Percentiles rank a stretch among this genome's conserved stretches.
Conservation (phyloP, 2,329 filamentous ascomycete species). For the Phialophora verrucosa region DNA sequence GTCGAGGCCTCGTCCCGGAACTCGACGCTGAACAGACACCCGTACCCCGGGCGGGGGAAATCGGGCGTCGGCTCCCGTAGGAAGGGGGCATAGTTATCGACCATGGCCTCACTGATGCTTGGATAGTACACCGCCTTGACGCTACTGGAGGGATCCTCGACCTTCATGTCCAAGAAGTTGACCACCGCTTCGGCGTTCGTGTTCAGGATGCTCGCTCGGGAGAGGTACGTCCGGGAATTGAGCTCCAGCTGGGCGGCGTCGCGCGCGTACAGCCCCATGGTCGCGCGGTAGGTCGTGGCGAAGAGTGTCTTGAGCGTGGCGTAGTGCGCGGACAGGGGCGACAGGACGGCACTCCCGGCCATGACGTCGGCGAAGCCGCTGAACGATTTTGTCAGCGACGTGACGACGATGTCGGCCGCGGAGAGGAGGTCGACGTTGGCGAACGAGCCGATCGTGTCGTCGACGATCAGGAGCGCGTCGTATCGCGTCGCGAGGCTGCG, state of each 20-base stretch:
- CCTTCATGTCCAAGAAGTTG: conserved; percentile 34
- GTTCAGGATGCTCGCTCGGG: conserved; percentile 38
- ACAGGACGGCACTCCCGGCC: conserved; percentile 59
- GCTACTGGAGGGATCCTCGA: conserved; percentile 25
- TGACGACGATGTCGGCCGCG: conserved; percentile 58
- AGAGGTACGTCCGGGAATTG: conserved; percentile 39
- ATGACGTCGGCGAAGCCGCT: conserved; percentile 63
- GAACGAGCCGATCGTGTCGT: conserved; percentile 48
- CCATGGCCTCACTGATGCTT: conserved; percentile 2
- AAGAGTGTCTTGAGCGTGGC: conserved; percentile 43
- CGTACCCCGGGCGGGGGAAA: conserved; percentile 59
- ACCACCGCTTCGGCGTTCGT: conserved; percentile 38
- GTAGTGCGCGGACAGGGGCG: conserved; percentile 55
- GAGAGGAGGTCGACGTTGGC: conserved; percentile 54
- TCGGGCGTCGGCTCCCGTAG: conserved; percentile 46
- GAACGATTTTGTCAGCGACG: conserved; percentile 65
- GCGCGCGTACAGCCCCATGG: conserved; percentile 31
- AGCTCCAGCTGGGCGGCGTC: conserved; percentile 38
- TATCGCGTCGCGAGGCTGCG: conserved; percentile 50
- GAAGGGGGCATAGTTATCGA: conserved; percentile 34
- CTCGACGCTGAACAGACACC: conserved; percentile 61
- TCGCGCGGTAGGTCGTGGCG: conserved; percentile 33
- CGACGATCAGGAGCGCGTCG: conserved; percentile 43
- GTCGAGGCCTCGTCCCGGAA: conserved; percentile 44
- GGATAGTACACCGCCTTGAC: conserved; percentile 41